A percentile compares a stretch with the other conserved stretches of the same genome.
Conservation (phyloP, 345 rosid genomes). For the Sisymbrium altissimum region DNA sequence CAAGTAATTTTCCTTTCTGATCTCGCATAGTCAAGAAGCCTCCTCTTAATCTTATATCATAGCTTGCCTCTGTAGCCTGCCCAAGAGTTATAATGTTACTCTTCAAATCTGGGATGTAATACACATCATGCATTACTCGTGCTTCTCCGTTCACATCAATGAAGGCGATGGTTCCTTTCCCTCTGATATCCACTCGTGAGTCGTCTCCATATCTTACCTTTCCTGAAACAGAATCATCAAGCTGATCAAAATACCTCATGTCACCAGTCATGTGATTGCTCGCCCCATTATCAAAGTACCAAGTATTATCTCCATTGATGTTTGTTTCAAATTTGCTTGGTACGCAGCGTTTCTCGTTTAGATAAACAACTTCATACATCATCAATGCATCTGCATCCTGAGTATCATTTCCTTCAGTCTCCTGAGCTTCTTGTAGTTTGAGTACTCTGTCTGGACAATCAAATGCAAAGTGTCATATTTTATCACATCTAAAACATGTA, state of each 20-base stretch:
- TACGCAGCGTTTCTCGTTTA: background rate
- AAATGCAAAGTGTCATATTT: no score
- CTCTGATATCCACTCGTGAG: background rate
- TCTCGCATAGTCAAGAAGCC: background rate
- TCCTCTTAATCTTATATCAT: background rate
- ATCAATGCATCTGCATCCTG: no score
- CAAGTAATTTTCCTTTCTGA: background rate
- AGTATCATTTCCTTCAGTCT: no score
- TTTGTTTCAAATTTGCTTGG: background rate
- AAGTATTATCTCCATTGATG: background rate
- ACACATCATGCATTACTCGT: background rate
- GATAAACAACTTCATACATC: background rate
- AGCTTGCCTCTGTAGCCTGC: background rate
- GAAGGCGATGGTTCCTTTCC: background rate
- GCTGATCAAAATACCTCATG: rapidly evolving
- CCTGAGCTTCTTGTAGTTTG: no score
- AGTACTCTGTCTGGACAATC: no score
- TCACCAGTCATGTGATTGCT: background rate
- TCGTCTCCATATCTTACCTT: background rate
- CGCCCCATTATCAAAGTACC: background rate
- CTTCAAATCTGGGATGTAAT: background rate
- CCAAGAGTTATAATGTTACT: background rate
- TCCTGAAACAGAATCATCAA: background rate
- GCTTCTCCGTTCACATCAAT: no score
- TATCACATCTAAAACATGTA: no score